phyloP scores from a whole-genome alignment of 2,329 filamentous ascomycete species.

The Xylaria polymorpha region DNA sequence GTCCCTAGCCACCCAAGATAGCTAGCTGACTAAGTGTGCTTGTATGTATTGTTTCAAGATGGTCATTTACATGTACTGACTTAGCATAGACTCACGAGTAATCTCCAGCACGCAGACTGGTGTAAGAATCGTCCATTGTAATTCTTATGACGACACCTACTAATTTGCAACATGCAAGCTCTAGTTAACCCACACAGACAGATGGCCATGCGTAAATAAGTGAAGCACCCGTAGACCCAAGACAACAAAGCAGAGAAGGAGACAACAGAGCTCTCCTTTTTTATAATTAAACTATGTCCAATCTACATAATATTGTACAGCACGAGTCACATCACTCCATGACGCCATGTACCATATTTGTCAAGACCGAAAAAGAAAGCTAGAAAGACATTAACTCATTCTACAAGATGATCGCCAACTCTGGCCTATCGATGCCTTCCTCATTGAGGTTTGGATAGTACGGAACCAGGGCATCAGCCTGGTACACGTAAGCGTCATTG shows the following conservation, averaged over 20 bases:
- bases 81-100: background rate
- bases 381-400: background rate
- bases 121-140: no score
- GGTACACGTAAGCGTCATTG: constrained; percentile 96
- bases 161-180: background rate
- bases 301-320: constrained; percentile 35
- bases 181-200: background rate
- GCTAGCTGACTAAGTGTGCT: background rate
- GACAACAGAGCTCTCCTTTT: constrained; percentile 12
- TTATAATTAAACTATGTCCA: constrained; percentile 11
- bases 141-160: background rate
- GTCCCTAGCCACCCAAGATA: background rate
- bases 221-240: background rate
- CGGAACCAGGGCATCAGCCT: constrained; percentile 93
- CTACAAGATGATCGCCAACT: constrained; percentile 84
- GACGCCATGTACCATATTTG: constrained; percentile 29
- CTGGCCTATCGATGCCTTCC: constrained; percentile 80
- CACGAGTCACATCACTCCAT: constrained; percentile 23
- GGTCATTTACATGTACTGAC: background rate
- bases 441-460: constrained; percentile 92
- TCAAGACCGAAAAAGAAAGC: background rate
- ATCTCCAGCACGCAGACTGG: no score
- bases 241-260: background rate
- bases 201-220: background rate
- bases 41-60: background rate